Evolutionary conservation across 75 land plant species (phyloP).

Genomic region (Pseudotsuga menziesii): DNA sequence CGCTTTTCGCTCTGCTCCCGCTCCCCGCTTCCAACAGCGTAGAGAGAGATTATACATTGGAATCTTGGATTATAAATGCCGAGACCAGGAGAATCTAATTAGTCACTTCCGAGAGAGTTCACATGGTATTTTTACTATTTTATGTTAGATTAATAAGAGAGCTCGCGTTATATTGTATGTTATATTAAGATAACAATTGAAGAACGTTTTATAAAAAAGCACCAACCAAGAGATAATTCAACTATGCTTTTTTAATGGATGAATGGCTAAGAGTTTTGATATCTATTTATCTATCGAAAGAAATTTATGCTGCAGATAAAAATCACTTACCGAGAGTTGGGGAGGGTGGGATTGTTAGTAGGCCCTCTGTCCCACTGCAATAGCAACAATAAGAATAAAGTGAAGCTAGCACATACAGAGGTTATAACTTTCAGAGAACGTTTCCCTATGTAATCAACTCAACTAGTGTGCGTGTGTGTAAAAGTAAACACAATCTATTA

Average conservation of each 20-base stretch:
- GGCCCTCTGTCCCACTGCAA: background rate
- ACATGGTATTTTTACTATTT: too few species aligned
- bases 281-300: background rate
- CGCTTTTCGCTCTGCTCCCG: too few species aligned
- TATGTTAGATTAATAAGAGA: too few species aligned
- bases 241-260: background rate
- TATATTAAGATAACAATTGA: background rate
- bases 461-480: background rate
- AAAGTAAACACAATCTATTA: background rate
- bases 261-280: background rate
- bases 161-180: background rate
- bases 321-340: conserved; percentile 2
- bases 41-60: too few species aligned
- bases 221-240: background rate
- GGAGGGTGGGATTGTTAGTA: background rate
- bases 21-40: too few species aligned
- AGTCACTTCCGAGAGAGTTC: too few species aligned
- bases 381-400: background rate
- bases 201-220: background rate
- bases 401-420: too few species aligned
- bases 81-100: background rate
- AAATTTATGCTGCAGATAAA: background rate
- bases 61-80: background rate
- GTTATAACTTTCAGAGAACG: background rate
- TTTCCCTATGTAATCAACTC: background rate